These are phyloP conservation scores for Curvularia spicifera DNA, from an alignment of 2,329 filamentous ascomycete genomes.

Conservation along the genomic window DNA sequence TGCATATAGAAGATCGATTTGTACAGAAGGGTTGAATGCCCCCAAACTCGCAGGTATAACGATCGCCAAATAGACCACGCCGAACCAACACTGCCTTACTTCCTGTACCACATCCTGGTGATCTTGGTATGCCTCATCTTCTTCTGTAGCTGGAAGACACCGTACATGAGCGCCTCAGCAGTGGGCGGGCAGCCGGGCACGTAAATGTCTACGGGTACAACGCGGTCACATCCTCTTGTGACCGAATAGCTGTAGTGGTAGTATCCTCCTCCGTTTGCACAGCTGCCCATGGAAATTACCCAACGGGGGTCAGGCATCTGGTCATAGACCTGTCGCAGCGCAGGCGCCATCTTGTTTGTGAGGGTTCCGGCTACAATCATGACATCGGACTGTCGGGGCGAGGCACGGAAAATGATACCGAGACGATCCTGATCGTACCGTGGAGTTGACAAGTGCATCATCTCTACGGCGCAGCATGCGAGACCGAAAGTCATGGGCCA, in stretches of 20 bases:
- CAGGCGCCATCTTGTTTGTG: slow-evolving; percentile 96
- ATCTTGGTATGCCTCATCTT: slow-evolving; percentile 71
- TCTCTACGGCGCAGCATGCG: slow-evolving; percentile 89
- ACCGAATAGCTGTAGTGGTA: slow-evolving; percentile 88
- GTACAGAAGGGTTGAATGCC: slow-evolving; percentile 18
- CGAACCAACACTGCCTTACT: slow-evolving; percentile 43
- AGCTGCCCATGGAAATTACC: slow-evolving; percentile 85
- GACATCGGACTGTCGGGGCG: slow-evolving; percentile 86
- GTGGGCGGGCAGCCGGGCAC: slow-evolving; percentile 74
- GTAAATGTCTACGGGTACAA: slow-evolving; percentile 84
- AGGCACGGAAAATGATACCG: slow-evolving; percentile 91
- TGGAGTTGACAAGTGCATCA: slow-evolving; percentile 94
- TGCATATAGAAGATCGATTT: slow-evolving; percentile 23
- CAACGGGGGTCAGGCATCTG: slow-evolving; percentile 93
- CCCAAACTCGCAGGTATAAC: slow-evolving; percentile 31
- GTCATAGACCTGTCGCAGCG: slow-evolving; percentile 88
- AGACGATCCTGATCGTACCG: slow-evolving; percentile 90
- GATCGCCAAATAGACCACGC: slow-evolving; percentile 23
- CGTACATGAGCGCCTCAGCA: slow-evolving; percentile 62
- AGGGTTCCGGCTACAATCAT: slow-evolving; percentile 95
- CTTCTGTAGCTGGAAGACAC: slow-evolving; percentile 78
- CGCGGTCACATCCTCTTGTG: slow-evolving; percentile 76
- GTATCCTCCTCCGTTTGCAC: slow-evolving; percentile 84
- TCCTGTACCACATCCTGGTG: slow-evolving; percentile 65
- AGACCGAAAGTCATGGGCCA: slow-evolving; percentile 93